These are phyloP conservation scores for Phoma sp. DNA, from an alignment of 2,329 filamentous ascomycete species.

Conservation along the genomic window DNA sequence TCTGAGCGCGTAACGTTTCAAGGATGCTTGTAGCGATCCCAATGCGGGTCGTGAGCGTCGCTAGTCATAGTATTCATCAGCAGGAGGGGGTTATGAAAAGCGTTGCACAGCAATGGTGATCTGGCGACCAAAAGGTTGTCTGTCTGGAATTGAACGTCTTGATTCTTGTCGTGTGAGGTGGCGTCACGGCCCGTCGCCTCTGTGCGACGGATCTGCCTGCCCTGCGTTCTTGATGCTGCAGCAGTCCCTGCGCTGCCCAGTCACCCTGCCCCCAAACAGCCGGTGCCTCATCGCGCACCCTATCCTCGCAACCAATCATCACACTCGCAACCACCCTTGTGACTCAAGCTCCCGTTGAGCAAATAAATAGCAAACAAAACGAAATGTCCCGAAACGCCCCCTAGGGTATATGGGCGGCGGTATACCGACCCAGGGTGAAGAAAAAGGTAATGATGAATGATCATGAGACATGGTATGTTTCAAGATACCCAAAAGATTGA, in stretches of 20 bases:
- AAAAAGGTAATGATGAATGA: slow-evolving; percentile 13
- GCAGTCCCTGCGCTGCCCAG: slow-evolving; percentile 16
- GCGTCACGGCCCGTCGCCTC: slow-evolving; percentile 7
- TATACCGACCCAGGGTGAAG: slow-evolving; percentile 16
- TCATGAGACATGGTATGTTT: slow-evolving; percentile 22
- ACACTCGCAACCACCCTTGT: slow-evolving; percentile 10
- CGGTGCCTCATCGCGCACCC: slow-evolving; percentile 14
- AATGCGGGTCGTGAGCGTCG: slow-evolving; percentile 11
- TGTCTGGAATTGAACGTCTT: slow-evolving; percentile 17
- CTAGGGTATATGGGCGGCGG: slow-evolving; percentile 20
- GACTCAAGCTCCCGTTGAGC: slow-evolving; percentile 12
- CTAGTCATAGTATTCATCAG: slow-evolving; percentile 2
- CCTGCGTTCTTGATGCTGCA: slow-evolving; percentile 17
- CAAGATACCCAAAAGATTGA: slow-evolving; percentile 14
- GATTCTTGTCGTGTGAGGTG: slow-evolving; percentile 16
- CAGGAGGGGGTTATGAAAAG: neutral
- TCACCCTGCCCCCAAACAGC: slow-evolving; percentile 17
- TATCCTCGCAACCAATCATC: slow-evolving; percentile 10
- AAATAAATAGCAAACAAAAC: slow-evolving; percentile 12
- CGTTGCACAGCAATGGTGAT: slow-evolving; percentile 10
- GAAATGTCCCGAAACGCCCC: slow-evolving; percentile 16
- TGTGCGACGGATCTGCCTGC: slow-evolving; percentile 16
- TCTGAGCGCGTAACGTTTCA: slow-evolving; percentile 12
- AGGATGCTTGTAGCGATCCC: slow-evolving; percentile 17
- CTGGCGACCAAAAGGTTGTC: slow-evolving; percentile 3